Conservation (phyloP, 2,329 filamentous ascomycete species). For the Podosphaera leucotricha region DNA sequence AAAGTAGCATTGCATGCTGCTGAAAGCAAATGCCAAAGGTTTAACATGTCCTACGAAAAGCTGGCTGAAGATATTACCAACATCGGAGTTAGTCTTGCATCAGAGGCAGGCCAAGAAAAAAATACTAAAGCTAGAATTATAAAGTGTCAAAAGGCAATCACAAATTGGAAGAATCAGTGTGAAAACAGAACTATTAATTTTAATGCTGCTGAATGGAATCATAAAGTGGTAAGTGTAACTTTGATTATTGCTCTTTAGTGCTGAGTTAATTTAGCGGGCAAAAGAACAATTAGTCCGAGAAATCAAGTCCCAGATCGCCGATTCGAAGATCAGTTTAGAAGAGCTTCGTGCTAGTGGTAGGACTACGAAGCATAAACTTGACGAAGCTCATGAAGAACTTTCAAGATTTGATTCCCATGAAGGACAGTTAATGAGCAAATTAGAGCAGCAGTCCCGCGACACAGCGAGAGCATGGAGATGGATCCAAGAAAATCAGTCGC, state of each 20-base stretch:
- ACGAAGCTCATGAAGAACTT: constrained; percentile 24
- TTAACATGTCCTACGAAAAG: constrained; percentile 21
- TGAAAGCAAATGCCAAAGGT: constrained; percentile 26
- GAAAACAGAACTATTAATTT: constrained; percentile 42
- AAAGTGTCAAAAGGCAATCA: constrained; percentile 31
- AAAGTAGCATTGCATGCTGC: constrained; percentile 27
- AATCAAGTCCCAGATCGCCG: constrained; percentile 20
- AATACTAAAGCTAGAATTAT: constrained; percentile 26
- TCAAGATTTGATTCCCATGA: constrained; percentile 44
- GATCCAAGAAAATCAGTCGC: constrained; percentile 45
- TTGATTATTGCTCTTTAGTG: not conserved
- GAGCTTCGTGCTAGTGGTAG: constrained; percentile 18
- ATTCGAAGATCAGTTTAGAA: constrained; percentile 9
- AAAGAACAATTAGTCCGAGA: constrained; percentile 33
- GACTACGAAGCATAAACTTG: constrained; percentile 19
- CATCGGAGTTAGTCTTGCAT: constrained; percentile 22
- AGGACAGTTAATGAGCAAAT: constrained; percentile 46
- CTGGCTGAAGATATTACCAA: constrained; percentile 18
- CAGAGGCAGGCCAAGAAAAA: constrained; percentile 25
- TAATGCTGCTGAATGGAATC: constrained; percentile 46
- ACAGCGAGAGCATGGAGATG: constrained; percentile 54
- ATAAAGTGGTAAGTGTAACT: constrained; percentile 35
- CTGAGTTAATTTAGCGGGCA: constrained; percentile 21
- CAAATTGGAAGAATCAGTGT: constrained; percentile 35
- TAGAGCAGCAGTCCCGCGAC: constrained; percentile 37